Evolutionary conservation across 768 basidiomycete species (phyloP).

Genomic region (Psilocybe tampanensis): DNA sequence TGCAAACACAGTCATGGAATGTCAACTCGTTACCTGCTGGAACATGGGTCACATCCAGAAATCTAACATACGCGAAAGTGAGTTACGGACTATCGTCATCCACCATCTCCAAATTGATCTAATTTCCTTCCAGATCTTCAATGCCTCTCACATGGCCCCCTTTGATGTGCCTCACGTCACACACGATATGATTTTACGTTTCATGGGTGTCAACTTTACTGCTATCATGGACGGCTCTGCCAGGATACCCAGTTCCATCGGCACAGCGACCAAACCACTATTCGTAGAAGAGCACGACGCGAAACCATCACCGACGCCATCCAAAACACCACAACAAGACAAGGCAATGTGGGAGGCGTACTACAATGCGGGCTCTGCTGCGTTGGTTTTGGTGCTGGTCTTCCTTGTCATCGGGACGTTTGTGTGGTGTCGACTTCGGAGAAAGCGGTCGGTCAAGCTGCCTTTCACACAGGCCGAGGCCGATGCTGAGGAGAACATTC

Average conservation of each 20-base stretch:
- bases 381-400: constrained; percentile 80
- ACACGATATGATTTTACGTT: constrained; percentile 98
- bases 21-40: constrained; percentile 81
- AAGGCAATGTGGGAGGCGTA: constrained; percentile 97
- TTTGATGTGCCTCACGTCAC: constrained; percentile 85
- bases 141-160: constrained; percentile 96
- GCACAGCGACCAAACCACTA: constrained; percentile 67
- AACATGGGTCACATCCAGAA: constrained; percentile 88
- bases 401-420: constrained; percentile 68
- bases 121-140: constrained; percentile 61
- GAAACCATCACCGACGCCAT: constrained; percentile 35
- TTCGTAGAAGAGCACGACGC: constrained; percentile 49
- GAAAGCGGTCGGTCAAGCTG: constrained; percentile 41
- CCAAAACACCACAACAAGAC: constrained; percentile 74
- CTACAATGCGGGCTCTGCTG: constrained; percentile 90
- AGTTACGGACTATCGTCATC: constrained; percentile 5
- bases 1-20: constrained; percentile 71
- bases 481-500: constrained; percentile 65
- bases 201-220: constrained; percentile 91
- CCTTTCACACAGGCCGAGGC: constrained; percentile 30
- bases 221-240: constrained; percentile 81
- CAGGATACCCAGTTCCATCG: constrained; percentile 78
- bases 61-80: constrained; percentile 93
- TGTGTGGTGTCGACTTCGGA: constrained; percentile 76
- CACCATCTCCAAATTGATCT: background rate